These are phyloP conservation scores for Trichoderma orchidacearum DNA, from an alignment of 495 filamentous ascomycete genomes.

Conservation along the genomic window DNA sequence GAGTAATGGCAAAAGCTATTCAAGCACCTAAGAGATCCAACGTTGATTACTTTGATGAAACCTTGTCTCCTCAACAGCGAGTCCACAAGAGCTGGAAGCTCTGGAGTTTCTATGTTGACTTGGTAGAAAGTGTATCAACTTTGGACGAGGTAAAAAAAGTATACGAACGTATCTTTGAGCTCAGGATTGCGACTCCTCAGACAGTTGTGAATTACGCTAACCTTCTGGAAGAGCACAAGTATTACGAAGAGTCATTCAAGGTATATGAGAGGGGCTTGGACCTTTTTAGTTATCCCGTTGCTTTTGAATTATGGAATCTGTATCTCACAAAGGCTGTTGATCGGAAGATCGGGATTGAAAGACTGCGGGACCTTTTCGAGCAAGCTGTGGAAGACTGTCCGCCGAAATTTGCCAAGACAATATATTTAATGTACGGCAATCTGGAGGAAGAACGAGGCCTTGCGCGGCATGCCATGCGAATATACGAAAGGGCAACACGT, in stretches of 20 bases:
- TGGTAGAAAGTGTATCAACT: slow-evolving; percentile 86
- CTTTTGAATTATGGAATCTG: slow-evolving; percentile 97
- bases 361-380: slow-evolving; percentile 90
- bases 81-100: slow-evolving; percentile 99
- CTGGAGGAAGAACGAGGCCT: slow-evolving; percentile 93
- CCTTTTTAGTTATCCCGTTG: slow-evolving; percentile 93
- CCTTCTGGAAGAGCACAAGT: slow-evolving; percentile 86
- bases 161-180: slow-evolving; percentile 95
- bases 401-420: slow-evolving; percentile 85
- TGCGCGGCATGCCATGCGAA: slow-evolving; percentile 95
- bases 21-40: slow-evolving; percentile 89
- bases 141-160: slow-evolving; percentile 87
- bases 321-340: slow-evolving; percentile 97
- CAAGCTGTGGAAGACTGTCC: slow-evolving; percentile 92
- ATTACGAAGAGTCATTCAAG: slow-evolving; percentile 97
- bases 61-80: slow-evolving; percentile 81
- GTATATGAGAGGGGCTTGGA: slow-evolving; percentile 94
- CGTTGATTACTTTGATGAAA: slow-evolving; percentile 97
- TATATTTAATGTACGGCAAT: slow-evolving; percentile 98
- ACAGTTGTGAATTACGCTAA: slow-evolving; percentile 98
- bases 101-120: slow-evolving; percentile 98
- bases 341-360: slow-evolving; percentile 87
- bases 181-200: slow-evolving; percentile 93
- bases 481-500: slow-evolving; percentile 94
- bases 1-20: slow-evolving; percentile 93